A percentile compares a stretch with the other conserved stretches of the same genome.
phyloP scores from a whole-genome alignment of 495 filamentous ascomycete genomes.

The Penicilliopsis zonata region DNA sequence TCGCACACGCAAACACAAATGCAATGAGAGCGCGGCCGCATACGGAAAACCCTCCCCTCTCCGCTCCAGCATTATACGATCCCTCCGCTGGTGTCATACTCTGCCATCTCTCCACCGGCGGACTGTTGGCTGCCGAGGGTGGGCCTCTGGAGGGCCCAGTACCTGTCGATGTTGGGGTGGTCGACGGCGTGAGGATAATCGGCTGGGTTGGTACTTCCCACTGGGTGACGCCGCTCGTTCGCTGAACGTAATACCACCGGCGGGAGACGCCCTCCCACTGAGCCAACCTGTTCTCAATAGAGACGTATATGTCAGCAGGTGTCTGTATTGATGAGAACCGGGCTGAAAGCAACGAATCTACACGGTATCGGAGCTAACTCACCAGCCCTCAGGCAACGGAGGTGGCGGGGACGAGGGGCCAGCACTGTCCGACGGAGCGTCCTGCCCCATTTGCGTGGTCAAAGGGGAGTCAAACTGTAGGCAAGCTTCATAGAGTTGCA shows the following conservation, averaged over 20 bases:
- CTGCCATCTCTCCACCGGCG: constrained; percentile 3
- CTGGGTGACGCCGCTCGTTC: constrained; percentile 60
- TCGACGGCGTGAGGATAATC: constrained; percentile 28
- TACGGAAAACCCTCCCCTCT: constrained; percentile 19
- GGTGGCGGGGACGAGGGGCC: constrained; percentile 62
- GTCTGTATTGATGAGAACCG: not conserved
- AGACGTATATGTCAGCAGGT: constrained; percentile 2
- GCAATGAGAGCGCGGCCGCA: constrained; percentile 9
- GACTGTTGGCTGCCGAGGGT: constrained; percentile 8
- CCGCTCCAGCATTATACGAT: constrained; percentile 6
- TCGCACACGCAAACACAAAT: constrained; percentile 9
- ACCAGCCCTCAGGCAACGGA: constrained; percentile 60
- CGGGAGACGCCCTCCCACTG: constrained; percentile 67
- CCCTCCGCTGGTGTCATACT: constrained; percentile 5
- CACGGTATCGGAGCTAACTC: constrained; percentile 8
- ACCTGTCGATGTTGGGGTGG: constrained; percentile 20
- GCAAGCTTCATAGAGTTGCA: no score
- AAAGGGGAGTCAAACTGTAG: no score
- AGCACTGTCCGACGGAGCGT: constrained; percentile 47
- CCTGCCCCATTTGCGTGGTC: constrained; percentile 16
- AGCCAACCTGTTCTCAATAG: constrained; percentile 40
- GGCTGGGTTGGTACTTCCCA: constrained; percentile 67
- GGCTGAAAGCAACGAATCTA: constrained; percentile 1
- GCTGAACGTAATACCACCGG: constrained; percentile 73
- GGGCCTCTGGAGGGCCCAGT: constrained; percentile 19